Percentiles rank a stretch among this genome's conserved stretches.
Evolutionary conservation across 1,284 basidiomycete species (phyloP).

Genomic region (Singerocomus inundabilis): DNA sequence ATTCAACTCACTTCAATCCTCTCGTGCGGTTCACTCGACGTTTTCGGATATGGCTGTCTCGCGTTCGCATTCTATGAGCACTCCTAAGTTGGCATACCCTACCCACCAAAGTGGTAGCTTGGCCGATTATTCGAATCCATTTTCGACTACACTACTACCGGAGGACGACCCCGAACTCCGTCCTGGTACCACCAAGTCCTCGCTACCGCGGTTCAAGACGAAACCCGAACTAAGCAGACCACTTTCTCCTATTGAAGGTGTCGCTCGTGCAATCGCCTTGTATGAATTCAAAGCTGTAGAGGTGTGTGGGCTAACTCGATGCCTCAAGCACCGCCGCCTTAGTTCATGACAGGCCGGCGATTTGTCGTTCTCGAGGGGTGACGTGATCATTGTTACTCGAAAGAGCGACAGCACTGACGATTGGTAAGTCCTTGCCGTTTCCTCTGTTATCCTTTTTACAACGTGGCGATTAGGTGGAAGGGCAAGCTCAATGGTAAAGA

Average conservation of each 20-base stretch:
- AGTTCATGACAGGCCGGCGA: conserved; percentile 60
- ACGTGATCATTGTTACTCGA: conserved; percentile 74
- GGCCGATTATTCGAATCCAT: conserved; percentile 26
- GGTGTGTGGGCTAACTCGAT: conserved; percentile 37
- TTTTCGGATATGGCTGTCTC: conserved; percentile 28
- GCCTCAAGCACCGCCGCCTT: conserved; percentile 2
- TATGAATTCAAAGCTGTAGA: conserved; percentile 76
- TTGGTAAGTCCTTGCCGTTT: conserved; percentile 50
- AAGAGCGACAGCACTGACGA: conserved; percentile 77
- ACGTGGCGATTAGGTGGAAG: conserved; percentile 58
- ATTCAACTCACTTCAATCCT: conserved; percentile 36
- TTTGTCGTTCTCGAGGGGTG: conserved; percentile 81
- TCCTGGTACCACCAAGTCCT: conserved; percentile 4
- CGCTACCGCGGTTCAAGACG: conserved; percentile 40
- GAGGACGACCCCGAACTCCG: conserved; percentile 18
- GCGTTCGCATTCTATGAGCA: conserved; percentile 42
- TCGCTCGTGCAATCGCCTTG: conserved; percentile 76
- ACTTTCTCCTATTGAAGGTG: conserved; percentile 52
- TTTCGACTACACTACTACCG: conserved; percentile 23
- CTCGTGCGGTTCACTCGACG: conserved; percentile 22
- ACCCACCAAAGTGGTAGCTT: conserved; percentile 2
- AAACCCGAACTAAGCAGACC: conserved; percentile 51
- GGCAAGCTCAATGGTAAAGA: conserved; percentile 48
- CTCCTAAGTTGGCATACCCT: conserved; percentile 14
- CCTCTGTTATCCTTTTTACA: not conserved